Base-by-base conservation (phyloP, 2,329 filamentous ascomycete species). In the Aspergillus fumigatiaffinis region DNA sequence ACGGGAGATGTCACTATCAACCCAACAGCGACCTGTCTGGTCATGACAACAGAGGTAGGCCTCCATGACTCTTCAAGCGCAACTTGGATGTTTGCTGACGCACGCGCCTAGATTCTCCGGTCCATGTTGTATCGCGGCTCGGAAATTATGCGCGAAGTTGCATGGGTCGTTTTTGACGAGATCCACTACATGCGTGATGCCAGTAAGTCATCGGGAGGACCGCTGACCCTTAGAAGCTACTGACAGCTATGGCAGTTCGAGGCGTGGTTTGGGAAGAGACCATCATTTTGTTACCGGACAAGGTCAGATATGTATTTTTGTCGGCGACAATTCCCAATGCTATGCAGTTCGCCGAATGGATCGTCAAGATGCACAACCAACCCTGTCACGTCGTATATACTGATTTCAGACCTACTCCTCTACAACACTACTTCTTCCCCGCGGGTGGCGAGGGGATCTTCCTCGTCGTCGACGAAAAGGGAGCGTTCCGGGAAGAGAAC, bases 241-340 rank as follows among this genome's bases (percentile, higher is more conserved):
- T 73, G 53, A 71, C 29, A 44, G 46, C 41, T 25, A 50, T 49
- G 52, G 32, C 60, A 77, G 84, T 86, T 52, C 85, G 94, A 76
- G 94, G 94, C 80, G 94, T 99, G 0, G 94, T 99, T 2, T 99
- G 94, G 94, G 94, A 99, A 75, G 94, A 99, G 79, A 97, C 94
- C 42, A 97, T 99, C 71, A 99, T 99, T 69, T 83, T 99, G 64
- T 82, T 99, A 29, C 94, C 94, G 3, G 94, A 99, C 80, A 97
- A 99, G 82, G 95, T 99, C 65, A 90, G 92, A 78, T 99, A 97
- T 71, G 95, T 99, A 55, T 99, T 99, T 76, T 80, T 99, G 59
- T 99, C 95, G 32, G 94, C 94, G 61, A 99, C 95, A 1, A 99
- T 99, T 61, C 94, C 94, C 54, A 99, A 99, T 71, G 92, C 94